Base-by-base conservation (phyloP, 139 green algal genomes). In the Tetraselmis chui region DNA sequence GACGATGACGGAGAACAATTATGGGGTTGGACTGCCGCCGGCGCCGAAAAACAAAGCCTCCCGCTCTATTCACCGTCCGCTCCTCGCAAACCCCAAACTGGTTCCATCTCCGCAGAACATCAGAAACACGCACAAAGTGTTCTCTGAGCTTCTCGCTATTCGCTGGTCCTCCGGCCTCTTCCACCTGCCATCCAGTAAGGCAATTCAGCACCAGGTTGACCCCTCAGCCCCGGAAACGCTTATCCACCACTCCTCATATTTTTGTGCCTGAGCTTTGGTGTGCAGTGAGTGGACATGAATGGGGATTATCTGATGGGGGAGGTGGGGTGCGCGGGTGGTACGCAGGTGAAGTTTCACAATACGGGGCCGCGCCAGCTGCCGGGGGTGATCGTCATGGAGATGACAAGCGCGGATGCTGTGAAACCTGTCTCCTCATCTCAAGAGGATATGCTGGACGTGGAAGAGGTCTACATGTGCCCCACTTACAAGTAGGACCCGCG, bases 81-180 rank as follows among this genome's bases (percentile, higher is more conserved):
- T 94, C 59, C 86, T 96, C 80, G 77, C 80, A 27, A 84, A 90
- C 76, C 59, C 90, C 89, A n/a, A 88, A 58, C 83, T 90, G 74
- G 32, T 84, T 32, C 80, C 82, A 30, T 30, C 67, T 2, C 26
- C 80, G 0, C 26, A 85, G n/a, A 75, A 80, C 59, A 91, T 86
- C 82, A 2, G 23, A 18, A 27, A 85, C 75, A 77, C 76, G 22
- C 29, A 81, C 67, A 18, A 24, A 11, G 77, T 76, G 2, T 67
- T 30, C n/a, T 76, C 1, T 82, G 80, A 59, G 58, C 77, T 87
- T 29, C 75, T 87, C 29, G 79, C 76, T 0, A 77, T 88, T 59
- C 86, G 91, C 75, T 93, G 94, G 83, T 93, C 90, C n/a, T 94
- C 91, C 0, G 92, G 91, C 30, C 89, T 98, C 30, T 95, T 97